Conservation (phyloP, 495 filamentous ascomycete species). For the Bathelium albidoporum region DNA sequence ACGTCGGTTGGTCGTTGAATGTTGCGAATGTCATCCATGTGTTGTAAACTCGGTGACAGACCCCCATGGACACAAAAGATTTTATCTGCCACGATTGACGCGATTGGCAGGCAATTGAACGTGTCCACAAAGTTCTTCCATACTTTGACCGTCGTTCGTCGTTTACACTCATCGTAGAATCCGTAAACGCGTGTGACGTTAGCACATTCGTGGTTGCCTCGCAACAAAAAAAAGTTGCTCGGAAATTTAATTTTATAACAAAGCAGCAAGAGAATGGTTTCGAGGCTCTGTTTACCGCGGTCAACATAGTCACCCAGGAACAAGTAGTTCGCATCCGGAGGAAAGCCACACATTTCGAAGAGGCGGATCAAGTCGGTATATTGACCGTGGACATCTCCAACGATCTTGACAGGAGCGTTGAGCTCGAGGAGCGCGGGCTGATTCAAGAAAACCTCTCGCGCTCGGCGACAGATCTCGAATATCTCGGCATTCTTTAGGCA, state of each 20-base stretch:
- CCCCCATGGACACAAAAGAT: conserved; percentile 99
- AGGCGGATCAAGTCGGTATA: conserved; percentile 95
- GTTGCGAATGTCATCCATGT: conserved; percentile 97
- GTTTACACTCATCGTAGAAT: conserved; percentile 99
- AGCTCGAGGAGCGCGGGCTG: conserved; percentile 90
- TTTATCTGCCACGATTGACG: conserved; percentile 91
- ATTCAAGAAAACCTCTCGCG: conserved; percentile 76
- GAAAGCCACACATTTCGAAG: conserved; percentile 99
- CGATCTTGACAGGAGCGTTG: conserved; percentile 95
- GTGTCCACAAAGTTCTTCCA: conserved; percentile 99
- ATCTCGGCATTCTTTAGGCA: conserved; percentile 98
- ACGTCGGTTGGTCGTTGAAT: conserved; percentile 95
- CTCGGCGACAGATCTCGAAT: conserved; percentile 76
- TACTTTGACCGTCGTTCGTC: conserved; percentile 92
- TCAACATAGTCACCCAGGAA: conserved; percentile 98
- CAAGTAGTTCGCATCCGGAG: conserved; percentile 84
- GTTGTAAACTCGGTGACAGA: conserved; percentile 78
- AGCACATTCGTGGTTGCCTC: conserved; percentile 96
- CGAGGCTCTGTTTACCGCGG: conserved; percentile 90
- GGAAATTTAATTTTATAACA: conserved; percentile 99
- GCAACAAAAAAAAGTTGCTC: conserved; percentile 96
- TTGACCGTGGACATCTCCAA: conserved; percentile 96
- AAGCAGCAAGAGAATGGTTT: conserved; percentile 88
- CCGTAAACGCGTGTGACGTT: conserved; percentile 98
- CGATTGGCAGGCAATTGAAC: conserved; percentile 94